Evolutionary conservation across 1,284 basidiomycete genomes (phyloP).

Genomic region (Sphaerobolus stellatus): DNA sequence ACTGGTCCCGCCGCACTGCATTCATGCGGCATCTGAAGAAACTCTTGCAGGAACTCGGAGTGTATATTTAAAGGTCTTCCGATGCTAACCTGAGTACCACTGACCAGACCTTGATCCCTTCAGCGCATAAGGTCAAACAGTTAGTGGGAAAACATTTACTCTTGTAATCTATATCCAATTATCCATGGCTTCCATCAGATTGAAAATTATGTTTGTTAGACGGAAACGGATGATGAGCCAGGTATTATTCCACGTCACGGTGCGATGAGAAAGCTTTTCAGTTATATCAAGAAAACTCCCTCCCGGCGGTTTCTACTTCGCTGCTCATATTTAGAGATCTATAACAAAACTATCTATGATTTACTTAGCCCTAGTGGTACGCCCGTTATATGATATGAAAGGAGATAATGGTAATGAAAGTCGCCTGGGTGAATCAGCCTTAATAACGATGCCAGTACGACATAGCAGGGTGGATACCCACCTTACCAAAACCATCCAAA

Average conservation of each 20-base stretch:
- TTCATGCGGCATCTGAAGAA: not conserved
- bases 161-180: constrained; percentile 44
- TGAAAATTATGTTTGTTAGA: constrained; percentile 31
- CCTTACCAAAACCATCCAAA: no score
- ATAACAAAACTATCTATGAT: constrained; percentile 92
- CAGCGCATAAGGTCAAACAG: constrained; percentile 82
- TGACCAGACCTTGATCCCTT: constrained; percentile 49
- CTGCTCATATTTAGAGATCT: constrained; percentile 94
- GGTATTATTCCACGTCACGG: constrained; percentile 96
- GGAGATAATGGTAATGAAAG: no score
- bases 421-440: no score
- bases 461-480: no score
- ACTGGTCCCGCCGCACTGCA: no score
- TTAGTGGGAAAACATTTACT: constrained; percentile 92
- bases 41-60: constrained; percentile 55
- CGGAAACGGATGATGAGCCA: constrained; percentile 78
- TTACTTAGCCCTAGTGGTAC: constrained; percentile 70
- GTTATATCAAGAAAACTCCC: constrained; percentile 67
- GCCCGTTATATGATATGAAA: no score
- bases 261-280: constrained; percentile 84
- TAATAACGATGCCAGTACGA: no score
- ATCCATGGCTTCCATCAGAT: constrained; percentile 9
- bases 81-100: constrained; percentile 83
- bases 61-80: constrained; percentile 78
- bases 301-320: constrained; percentile 88